Evolutionary conservation across 2,329 filamentous ascomycete genomes (phyloP).

Genomic region (Rhinocladiella similis): DNA sequence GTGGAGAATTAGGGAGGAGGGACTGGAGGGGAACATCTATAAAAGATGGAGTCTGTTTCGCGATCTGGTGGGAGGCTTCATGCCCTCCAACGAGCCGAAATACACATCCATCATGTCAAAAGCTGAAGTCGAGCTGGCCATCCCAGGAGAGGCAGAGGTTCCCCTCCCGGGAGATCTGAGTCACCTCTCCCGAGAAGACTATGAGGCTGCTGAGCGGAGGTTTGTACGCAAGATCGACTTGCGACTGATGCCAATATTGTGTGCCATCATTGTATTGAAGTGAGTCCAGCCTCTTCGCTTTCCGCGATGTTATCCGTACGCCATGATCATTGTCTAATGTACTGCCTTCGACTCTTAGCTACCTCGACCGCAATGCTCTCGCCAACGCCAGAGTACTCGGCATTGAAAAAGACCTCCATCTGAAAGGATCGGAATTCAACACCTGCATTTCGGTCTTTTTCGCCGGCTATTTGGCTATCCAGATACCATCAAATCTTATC

Average conservation of each 20-base stretch:
- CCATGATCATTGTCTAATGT: neutral
- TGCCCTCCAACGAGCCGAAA: neutral
- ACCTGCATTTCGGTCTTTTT: slow-evolving; percentile 71
- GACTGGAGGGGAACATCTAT: too few species aligned
- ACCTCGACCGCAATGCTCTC: slow-evolving; percentile 52
- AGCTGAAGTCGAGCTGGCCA: neutral
- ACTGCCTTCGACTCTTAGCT: slow-evolving; percentile 44
- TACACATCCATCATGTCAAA: neutral
- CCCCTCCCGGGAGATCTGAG: neutral
- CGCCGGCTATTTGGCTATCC: slow-evolving; percentile 70
- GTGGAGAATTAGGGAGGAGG: too few species aligned
- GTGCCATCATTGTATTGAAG: slow-evolving; percentile 52
- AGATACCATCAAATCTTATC: slow-evolving; percentile 64
- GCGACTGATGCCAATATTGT: slow-evolving; percentile 55
- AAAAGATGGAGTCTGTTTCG: too few species aligned
- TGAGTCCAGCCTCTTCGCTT: neutral
- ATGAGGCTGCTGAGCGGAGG: slow-evolving; percentile 37
- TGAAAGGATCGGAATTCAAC: slow-evolving; percentile 66
- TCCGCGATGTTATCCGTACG: neutral
- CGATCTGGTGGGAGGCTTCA: too few species aligned
- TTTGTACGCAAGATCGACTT: slow-evolving; percentile 57
- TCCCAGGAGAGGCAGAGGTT: neutral
- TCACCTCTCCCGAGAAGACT: neutral
- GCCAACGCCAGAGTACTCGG: slow-evolving; percentile 60
- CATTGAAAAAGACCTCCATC: slow-evolving; percentile 52